Evolutionary conservation across 179 eudicot species (phyloP).

Genomic region (Camellia oleifera): DNA sequence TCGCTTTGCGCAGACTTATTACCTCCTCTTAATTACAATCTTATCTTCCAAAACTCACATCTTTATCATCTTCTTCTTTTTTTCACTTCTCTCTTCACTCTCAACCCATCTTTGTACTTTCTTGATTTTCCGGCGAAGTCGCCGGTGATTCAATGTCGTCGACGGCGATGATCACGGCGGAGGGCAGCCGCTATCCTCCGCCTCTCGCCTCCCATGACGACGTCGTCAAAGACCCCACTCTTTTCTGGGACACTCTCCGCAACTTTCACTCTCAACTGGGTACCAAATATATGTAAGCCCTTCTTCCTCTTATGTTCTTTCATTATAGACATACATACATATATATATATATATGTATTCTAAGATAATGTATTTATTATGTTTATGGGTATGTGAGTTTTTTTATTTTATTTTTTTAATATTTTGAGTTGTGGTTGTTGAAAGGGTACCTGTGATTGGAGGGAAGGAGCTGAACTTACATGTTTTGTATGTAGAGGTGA

Average conservation of each 20-base stretch:
- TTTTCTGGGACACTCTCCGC: constrained; percentile 54
- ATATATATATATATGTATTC: neutral
- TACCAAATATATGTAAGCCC: constrained; percentile 44
- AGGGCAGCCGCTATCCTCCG: constrained; percentile 25
- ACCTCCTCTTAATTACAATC: constrained; percentile 5
- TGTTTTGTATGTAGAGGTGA: constrained; percentile 60
- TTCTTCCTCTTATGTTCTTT: neutral
- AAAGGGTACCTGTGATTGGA: constrained; percentile 73
- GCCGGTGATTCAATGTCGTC: constrained; percentile 20
- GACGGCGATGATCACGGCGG: constrained; percentile 11
- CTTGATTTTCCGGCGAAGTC: constrained; percentile 12
- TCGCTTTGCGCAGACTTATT: neutral
- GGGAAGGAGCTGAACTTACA: constrained; percentile 67
- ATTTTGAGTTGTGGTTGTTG: neutral
- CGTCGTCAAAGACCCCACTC: constrained; percentile 39
- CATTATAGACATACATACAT: neutral
- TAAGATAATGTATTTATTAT: neutral
- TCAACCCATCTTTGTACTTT: neutral
- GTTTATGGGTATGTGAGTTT: neutral
- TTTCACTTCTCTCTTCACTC: neutral
- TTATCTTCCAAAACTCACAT: constrained; percentile 5
- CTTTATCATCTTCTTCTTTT: neutral
- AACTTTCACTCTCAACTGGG: constrained; percentile 42
- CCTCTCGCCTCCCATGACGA: constrained; percentile 55
- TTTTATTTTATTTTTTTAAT: neutral